Evolutionary conservation across 306 rosid genomes (phyloP).

Genomic region (Trifolium fragiferum): DNA sequence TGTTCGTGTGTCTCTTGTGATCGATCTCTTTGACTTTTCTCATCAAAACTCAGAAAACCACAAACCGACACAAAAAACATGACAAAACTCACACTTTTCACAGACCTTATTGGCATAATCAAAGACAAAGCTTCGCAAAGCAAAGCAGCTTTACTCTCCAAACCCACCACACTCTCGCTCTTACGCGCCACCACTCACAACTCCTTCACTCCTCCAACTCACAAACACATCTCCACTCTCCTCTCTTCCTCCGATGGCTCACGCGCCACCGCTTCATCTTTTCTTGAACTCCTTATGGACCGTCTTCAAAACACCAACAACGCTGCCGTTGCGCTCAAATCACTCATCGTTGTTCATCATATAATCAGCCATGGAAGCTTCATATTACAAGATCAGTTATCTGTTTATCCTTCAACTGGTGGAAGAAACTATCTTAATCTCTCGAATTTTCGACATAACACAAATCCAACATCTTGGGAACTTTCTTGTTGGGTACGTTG

Average conservation of each 20-base stretch:
- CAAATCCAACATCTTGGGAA: slow-evolving; percentile 60
- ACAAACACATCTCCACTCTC: slow-evolving; percentile 58
- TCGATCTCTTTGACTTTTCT: not conserved
- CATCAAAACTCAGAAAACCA: too few relatives aligned
- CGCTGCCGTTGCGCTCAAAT: slow-evolving; percentile 92
- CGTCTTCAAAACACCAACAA: slow-evolving; percentile 70
- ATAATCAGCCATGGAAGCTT: slow-evolving; percentile 66
- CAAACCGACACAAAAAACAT: not conserved
- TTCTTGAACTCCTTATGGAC: slow-evolving; percentile 75
- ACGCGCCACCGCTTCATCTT: slow-evolving; percentile 79
- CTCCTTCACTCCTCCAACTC: slow-evolving; percentile 59
- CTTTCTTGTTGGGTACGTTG: slow-evolving; percentile 87
- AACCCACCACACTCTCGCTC: slow-evolving; percentile 54
- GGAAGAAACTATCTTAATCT: slow-evolving; percentile 94
- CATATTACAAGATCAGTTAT: slow-evolving; percentile 89
- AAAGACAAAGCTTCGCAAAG: slow-evolving; percentile 89
- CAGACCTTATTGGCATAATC: slow-evolving; percentile 58
- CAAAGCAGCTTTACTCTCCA: slow-evolving; percentile 70
- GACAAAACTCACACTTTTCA: slow-evolving; percentile 45
- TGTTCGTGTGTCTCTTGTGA: not conserved
- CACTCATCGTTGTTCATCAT: slow-evolving; percentile 77
- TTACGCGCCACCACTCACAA: slow-evolving; percentile 86
- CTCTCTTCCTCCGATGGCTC: slow-evolving; percentile 72
- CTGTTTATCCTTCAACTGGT: slow-evolving; percentile 68
- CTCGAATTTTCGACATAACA: slow-evolving; percentile 73